A percentile compares a stretch with the other conserved stretches of the same genome.
Conservation (phyloP, 2,329 filamentous ascomycete genomes). For the Biscogniauxia marginata region DNA sequence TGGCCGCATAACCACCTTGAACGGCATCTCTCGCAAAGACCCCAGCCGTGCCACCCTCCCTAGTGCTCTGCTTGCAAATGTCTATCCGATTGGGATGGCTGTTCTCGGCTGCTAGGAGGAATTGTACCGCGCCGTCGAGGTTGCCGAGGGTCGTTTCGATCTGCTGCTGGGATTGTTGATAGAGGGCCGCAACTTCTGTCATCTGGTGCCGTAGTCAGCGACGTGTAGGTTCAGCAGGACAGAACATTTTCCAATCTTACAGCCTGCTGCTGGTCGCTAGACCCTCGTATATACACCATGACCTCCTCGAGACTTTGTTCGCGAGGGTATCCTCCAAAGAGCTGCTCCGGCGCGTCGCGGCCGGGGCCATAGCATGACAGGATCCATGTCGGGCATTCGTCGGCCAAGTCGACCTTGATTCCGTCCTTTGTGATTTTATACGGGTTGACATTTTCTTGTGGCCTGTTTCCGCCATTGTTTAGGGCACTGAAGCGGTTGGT, state of each 20-base stretch:
- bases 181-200: constrained; percentile 59
- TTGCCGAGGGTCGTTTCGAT: constrained; percentile 70
- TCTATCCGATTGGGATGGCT: constrained; percentile 75
- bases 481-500: constrained; percentile 33
- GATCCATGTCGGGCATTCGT: constrained; percentile 78
- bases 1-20: constrained; percentile 23
- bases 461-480: constrained; percentile 17
- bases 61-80: constrained; percentile 49
- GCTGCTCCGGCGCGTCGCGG: constrained; percentile 71
- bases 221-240: not conserved
- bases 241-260: constrained; percentile 37
- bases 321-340: constrained; percentile 75
- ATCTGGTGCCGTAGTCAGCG: constrained; percentile 42
- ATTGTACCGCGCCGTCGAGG: constrained; percentile 69
- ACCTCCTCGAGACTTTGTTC: constrained; percentile 91
- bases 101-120: constrained; percentile 63
- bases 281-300: constrained; percentile 66
- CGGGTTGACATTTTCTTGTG: constrained; percentile 24
- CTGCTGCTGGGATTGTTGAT: constrained; percentile 65
- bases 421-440: constrained; percentile 56
- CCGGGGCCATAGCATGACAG: constrained; percentile 84
- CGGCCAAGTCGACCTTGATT: constrained; percentile 66
- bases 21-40: constrained; percentile 40
- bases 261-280: constrained; percentile 38
- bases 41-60: constrained; percentile 43